Evolutionary conservation across 768 basidiomycete genomes (phyloP).

Genomic region (Tylopilus felleus): DNA sequence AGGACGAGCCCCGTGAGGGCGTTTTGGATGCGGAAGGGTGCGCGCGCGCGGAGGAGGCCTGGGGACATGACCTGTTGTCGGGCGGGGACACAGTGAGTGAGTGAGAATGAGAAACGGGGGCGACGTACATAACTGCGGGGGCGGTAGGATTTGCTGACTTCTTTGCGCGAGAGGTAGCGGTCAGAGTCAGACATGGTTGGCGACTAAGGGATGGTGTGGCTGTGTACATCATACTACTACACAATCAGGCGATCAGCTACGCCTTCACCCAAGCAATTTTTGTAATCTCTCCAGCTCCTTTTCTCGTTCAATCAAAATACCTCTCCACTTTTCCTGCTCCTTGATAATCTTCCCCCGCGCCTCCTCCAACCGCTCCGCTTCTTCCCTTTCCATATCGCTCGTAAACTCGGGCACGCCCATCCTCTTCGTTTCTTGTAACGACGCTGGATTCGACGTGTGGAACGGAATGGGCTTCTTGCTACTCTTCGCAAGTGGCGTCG

Average conservation of each 20-base stretch:
- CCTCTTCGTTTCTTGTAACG: conserved; percentile 61
- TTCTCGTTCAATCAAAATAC: conserved; percentile 71
- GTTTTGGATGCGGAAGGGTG: conserved; percentile 78
- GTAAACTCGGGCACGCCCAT: conserved; percentile 82
- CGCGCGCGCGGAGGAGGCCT: conserved; percentile 83
- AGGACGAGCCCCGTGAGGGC: conserved; percentile 72
- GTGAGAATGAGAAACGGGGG: not conserved
- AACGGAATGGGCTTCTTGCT: conserved; percentile 65
- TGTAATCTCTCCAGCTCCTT: conserved; percentile 73
- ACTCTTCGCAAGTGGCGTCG: conserved; percentile 70
- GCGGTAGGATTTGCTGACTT: conserved; percentile 35
- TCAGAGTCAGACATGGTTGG: conserved; percentile 31
- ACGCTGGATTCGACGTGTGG: conserved; percentile 56
- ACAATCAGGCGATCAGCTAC: not conserved
- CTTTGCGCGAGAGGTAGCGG: conserved; percentile 34
- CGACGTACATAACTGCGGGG: conserved; percentile 37
- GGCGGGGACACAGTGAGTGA: too few species aligned
- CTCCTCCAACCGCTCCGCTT: conserved; percentile 73
- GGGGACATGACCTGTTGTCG: conserved; percentile 66
- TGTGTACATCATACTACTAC: conserved; percentile 3
- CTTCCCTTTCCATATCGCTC: conserved; percentile 80
- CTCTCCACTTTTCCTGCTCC: conserved; percentile 74
- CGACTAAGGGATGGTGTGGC: conserved; percentile 5
- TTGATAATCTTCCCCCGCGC: conserved; percentile 66
- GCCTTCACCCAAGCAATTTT: conserved; percentile 34